Conservation (phyloP, 106 monocot species). For the Agapanthus africanus region DNA sequence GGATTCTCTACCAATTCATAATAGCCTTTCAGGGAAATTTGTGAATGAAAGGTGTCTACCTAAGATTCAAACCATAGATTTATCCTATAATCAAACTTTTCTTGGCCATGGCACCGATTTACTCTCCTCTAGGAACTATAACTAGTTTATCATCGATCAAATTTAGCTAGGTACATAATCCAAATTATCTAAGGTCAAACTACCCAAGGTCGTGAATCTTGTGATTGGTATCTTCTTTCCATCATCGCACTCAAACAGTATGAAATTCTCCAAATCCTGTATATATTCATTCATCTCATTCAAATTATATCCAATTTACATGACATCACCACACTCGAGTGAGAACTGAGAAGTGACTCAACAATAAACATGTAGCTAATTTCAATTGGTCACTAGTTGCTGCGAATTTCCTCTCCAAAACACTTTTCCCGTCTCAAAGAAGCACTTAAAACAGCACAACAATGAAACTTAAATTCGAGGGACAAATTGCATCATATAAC, state of each 20-base stretch:
- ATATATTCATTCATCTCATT: neutral
- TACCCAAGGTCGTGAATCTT: no score
- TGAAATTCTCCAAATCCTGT: neutral
- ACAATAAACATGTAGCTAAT: no score
- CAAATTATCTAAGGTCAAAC: neutral
- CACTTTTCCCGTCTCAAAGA: neutral
- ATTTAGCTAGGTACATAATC: neutral
- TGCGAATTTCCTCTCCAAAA: no score
- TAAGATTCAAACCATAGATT: neutral
- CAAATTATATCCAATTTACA: neutral
- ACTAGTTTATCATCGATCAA: neutral
- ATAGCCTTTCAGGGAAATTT: no score
- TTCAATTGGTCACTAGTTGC: no score
- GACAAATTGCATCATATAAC: no score
- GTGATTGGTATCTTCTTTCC: no score
- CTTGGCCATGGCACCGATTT: neutral
- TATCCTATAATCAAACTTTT: neutral
- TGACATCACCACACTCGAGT: neutral
- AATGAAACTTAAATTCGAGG: conserved; percentile 1
- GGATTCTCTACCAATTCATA: no score
- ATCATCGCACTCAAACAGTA: no score
- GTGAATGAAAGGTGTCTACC: neutral
- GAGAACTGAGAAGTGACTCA: no score
- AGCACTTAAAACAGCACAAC: neutral
- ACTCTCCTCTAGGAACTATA: neutral